Percentiles rank a stretch among this genome's conserved stretches.
Conservation (phyloP, 2,329 filamentous ascomycete genomes). For the Tolypocladium cylindrosporum region DNA sequence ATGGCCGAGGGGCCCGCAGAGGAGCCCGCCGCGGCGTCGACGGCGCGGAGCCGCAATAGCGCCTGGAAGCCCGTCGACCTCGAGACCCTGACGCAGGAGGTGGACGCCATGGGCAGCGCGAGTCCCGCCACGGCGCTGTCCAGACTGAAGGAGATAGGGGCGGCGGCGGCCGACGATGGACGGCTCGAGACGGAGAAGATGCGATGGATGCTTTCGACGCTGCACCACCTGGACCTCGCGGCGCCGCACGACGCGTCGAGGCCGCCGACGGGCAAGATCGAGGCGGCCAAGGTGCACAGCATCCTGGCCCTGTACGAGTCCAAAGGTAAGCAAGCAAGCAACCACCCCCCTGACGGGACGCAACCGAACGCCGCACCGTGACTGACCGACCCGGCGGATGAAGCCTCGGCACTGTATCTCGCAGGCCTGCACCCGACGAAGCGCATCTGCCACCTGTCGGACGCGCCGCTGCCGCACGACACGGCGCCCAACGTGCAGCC, state of each 20-base stretch:
- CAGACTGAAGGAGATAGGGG: slow-evolving; percentile 6
- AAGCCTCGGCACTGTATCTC: slow-evolving; percentile 40
- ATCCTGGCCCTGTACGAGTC: slow-evolving; percentile 42
- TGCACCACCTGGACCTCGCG: slow-evolving; percentile 35
- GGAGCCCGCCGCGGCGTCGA: background rate
- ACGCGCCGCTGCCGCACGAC: slow-evolving; percentile 25
- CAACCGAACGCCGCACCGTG: background rate
- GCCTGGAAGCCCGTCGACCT: slow-evolving; percentile 1
- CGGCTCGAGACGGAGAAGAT: slow-evolving; percentile 14
- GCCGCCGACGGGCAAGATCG: background rate
- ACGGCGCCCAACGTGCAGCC: slow-evolving; percentile 30
- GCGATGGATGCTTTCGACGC: slow-evolving; percentile 48
- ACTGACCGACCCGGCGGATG: slow-evolving; percentile 4
- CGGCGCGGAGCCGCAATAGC: background rate
- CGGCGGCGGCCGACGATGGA: background rate
- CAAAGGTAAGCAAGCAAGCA: slow-evolving; percentile 24
- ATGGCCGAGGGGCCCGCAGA: background rate
- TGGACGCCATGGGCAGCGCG: slow-evolving; percentile 6
- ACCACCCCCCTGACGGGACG: background rate
- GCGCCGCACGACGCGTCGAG: background rate
- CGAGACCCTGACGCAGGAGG: background rate
- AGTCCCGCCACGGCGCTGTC: slow-evolving; percentile 6
- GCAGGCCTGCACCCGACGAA: slow-evolving; percentile 30
- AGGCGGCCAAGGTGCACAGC: slow-evolving; percentile 10
- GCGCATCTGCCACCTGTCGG: slow-evolving; percentile 36